Base-by-base conservation (phyloP, 1,284 basidiomycete species). In the Baeospora myosura region DNA sequence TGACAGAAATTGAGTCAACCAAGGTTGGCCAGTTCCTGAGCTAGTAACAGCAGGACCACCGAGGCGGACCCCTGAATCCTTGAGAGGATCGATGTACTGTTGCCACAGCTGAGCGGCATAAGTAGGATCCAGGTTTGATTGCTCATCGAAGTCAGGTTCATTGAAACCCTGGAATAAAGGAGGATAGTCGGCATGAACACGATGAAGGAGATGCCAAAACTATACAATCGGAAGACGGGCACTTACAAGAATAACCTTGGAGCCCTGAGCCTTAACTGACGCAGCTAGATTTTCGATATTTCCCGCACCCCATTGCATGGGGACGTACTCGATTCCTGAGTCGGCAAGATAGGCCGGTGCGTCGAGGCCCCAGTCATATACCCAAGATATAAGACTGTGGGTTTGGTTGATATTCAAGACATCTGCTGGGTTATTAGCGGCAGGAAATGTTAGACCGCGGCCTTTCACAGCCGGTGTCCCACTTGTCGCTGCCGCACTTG, bases 11-110 rank as follows among this genome's bases (percentile, higher is more conserved):
- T 69, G 53, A 33, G 62, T 44, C 51, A 86, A 58, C 71, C 72
- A 88, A 5, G 64, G 62, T 33, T 65, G 58, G 30, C 81, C 85
- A 26, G 64, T 66, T 0, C 68, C 64, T 18, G 69, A 70, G 14
- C 71, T 75, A 25, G 81, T 82, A 30, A 78, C 73, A 17, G 81
- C 78, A 11, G 85, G 84, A n/a, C 70, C 70, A 46, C 80, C 73
- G 16, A 82, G 64, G 25, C 68, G 60, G 48, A 79, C 68, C 4
- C 81, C 82, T 17, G 62, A 43, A 8, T 52, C 43, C 47, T 70
- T 68, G 46, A 85, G 60, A 12, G 81, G 81, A 38, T 78, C 57
- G 38, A 85, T 71, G 57, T 79, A 72, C 55, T 77, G 60, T 55
- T 69, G 71, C 81, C 81, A 88, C 34, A 81, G 61, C 5, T 58